A percentile compares a stretch with the other conserved stretches of the same genome.
These are phyloP conservation scores for Chalciporus chontae DNA, from an alignment of 768 basidiomycete genomes.

Conservation along the genomic window DNA sequence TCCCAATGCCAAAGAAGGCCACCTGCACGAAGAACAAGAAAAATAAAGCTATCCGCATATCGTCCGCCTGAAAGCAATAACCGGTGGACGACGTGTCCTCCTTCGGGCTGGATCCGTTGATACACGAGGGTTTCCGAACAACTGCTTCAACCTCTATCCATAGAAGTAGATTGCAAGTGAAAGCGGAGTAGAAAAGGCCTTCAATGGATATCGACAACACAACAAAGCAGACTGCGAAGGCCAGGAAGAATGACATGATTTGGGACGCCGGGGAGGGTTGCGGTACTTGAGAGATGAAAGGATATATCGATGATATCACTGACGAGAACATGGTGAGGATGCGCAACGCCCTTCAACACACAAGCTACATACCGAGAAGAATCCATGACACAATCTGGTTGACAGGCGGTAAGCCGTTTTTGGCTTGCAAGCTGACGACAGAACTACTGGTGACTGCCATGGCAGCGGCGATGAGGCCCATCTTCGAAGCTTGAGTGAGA, in stretches of 20 bases:
- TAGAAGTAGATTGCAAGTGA: conserved; percentile 53
- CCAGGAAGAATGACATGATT: conserved; percentile 61
- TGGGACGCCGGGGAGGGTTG: conserved; percentile 45
- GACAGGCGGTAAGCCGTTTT: conserved; percentile 56
- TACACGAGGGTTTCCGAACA: conserved; percentile 8
- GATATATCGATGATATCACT: conserved; percentile 51
- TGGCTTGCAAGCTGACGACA: conserved; percentile 57
- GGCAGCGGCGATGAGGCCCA: conserved; percentile 39
- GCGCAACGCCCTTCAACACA: background rate
- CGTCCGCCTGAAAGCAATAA: conserved; percentile 53
- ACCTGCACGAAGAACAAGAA: conserved; percentile 87
- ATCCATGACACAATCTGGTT: conserved; percentile 67
- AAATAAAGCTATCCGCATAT: conserved; percentile 72
- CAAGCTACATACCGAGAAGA: conserved; percentile 48
- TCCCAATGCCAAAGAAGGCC: conserved; percentile 83
- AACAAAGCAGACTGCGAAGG: conserved; percentile 72
- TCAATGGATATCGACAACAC: conserved; percentile 81
- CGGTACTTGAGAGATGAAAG: conserved; percentile 40
- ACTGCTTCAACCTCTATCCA: conserved; percentile 68
- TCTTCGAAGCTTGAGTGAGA: conserved; percentile 29
- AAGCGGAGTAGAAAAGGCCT: conserved; percentile 74
- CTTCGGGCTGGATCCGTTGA: conserved; percentile 3
- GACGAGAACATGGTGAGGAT: conserved; percentile 27
- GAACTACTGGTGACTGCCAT: conserved; percentile 59
- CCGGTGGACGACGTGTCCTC: background rate